Percentiles rank a stretch among this genome's conserved stretches.
Conservation (phyloP, 2,329 filamentous ascomycete species). For the Colletotrichum sp. region DNA sequence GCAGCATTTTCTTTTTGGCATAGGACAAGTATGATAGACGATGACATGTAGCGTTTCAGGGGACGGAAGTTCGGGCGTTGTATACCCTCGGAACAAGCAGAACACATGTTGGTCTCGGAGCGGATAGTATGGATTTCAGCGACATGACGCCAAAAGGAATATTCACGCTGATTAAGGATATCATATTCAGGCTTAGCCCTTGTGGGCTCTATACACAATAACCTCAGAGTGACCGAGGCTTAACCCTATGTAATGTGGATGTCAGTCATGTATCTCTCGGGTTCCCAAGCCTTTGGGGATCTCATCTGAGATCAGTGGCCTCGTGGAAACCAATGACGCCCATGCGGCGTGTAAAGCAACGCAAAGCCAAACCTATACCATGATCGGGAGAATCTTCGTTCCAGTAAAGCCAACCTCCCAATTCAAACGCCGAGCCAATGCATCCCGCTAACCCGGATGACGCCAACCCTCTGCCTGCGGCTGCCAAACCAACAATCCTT, state of each 20-base stretch:
- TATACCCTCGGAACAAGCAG: neutral
- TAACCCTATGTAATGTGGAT: neutral
- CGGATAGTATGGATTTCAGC: neutral
- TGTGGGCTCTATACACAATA: neutral
- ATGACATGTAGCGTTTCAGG: neutral
- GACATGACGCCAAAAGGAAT: neutral
- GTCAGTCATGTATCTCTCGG: neutral
- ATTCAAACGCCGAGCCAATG: constrained; percentile 20
- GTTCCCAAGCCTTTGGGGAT: neutral
- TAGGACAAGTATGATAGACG: neutral
- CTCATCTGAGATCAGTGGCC: neutral
- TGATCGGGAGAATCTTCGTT: constrained; percentile 7
- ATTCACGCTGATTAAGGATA: neutral
- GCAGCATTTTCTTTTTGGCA: neutral
- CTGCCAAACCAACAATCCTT: constrained; percentile 48
- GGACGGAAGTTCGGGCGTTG: neutral
- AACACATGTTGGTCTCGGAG: neutral
- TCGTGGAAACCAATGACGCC: neutral
- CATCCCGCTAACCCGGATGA: constrained; percentile 7
- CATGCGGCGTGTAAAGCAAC: neutral
- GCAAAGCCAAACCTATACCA: constrained; percentile 15
- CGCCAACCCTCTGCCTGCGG: neutral
- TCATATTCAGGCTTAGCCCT: neutral
- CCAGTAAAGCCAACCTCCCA: neutral
- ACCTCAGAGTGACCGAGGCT: neutral